Conservation (phyloP, 2,329 filamentous ascomycete species). For the Penicillium sp. region DNA sequence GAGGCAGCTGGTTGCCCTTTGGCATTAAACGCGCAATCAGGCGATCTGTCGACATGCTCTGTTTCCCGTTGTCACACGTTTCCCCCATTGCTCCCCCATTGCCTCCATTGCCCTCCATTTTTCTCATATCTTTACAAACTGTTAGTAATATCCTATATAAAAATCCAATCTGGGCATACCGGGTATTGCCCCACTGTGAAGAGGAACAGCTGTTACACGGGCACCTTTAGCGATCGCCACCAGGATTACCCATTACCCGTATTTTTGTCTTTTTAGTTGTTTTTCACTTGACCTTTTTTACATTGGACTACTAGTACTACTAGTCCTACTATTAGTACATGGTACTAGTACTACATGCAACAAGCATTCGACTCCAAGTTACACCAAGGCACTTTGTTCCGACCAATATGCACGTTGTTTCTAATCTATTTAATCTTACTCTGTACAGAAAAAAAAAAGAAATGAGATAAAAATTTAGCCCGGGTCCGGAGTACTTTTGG, state of each 20-base stretch:
- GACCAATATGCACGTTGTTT: neutral
- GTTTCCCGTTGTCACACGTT: neutral
- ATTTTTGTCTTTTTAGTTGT: neutral
- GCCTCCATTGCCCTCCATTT: neutral
- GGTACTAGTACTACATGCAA: neutral
- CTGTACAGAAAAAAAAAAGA: neutral
- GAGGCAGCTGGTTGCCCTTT: constrained; percentile 1
- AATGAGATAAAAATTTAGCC: neutral
- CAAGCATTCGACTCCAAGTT: neutral
- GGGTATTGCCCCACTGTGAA: constrained; percentile 19
- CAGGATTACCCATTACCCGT: constrained; percentile 33
- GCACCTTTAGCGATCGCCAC: constrained; percentile 30
- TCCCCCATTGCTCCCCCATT: neutral
- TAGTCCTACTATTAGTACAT: no score
- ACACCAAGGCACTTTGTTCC: neutral
- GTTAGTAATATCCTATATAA: neutral
- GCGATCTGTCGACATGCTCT: neutral
- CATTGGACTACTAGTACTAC: neutral
- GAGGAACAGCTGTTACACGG: constrained; percentile 4
- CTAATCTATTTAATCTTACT: neutral
- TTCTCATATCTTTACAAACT: neutral
- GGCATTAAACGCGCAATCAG: constrained; percentile 2
- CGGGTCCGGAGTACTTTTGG: constrained; percentile 1
- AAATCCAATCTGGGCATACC: neutral
- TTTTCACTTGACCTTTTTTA: neutral